These are phyloP conservation scores for Naganishia randhawae DNA, from an alignment of 768 basidiomycete species.

Conservation along the genomic window DNA sequence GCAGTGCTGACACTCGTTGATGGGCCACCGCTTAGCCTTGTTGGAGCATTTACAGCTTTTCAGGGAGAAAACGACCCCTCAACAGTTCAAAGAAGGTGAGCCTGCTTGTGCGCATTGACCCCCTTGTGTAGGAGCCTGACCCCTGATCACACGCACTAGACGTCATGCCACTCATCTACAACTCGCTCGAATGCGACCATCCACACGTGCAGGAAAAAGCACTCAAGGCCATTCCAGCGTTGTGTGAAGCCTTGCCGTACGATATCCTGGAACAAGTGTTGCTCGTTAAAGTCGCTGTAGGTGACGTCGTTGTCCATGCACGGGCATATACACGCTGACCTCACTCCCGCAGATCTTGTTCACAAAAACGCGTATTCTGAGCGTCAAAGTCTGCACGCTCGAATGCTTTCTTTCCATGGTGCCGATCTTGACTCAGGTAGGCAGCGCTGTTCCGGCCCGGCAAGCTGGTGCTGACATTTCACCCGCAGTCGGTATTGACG, in stretches of 20 bases:
- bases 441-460: not conserved
- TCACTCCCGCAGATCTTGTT: conserved; percentile 68
- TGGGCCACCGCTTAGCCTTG: conserved; percentile 54
- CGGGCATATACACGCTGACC: conserved; percentile 29
- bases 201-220: conserved; percentile 86
- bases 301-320: conserved; percentile 40
- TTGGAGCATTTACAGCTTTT: conserved; percentile 83
- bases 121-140: not conserved
- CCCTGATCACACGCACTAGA: conserved; percentile 56
- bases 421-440: conserved; percentile 47
- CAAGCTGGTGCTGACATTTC: not conserved
- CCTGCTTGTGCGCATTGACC: conserved; percentile 26
- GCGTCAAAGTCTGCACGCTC: conserved; percentile 70
- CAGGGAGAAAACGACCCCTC: conserved; percentile 82
- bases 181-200: conserved; percentile 94
- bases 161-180: conserved; percentile 93
- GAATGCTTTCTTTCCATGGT: conserved; percentile 50
- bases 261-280: conserved; percentile 85
- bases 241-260: conserved; percentile 92
- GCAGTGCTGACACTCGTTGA: too few species aligned
- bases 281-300: conserved; percentile 87
- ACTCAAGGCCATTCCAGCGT: conserved; percentile 71
- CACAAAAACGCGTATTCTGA: conserved; percentile 80
- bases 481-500: conserved; percentile 62
- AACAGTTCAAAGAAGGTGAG: conserved; percentile 82